These are phyloP conservation scores for Trichoderma sp. DNA, from an alignment of 2,329 filamentous ascomycete species.

Conservation along the genomic window DNA sequence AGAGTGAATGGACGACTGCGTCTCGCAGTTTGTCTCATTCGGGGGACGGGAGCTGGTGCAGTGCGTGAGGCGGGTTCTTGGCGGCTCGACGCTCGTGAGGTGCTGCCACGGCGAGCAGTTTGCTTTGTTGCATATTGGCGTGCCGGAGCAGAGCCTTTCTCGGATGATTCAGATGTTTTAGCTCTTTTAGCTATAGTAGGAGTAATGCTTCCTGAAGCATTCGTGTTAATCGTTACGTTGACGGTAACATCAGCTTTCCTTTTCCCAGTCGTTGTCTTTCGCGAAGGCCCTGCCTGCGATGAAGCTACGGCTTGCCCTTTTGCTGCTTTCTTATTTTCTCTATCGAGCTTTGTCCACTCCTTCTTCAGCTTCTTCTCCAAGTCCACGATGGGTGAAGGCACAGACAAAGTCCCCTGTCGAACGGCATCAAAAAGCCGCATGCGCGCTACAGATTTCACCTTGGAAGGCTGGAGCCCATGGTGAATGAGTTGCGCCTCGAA, in stretches of 20 bases:
- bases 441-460: slow-evolving; percentile 61
- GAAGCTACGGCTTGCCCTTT: background rate
- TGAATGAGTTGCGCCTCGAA: slow-evolving; percentile 66
- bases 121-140: background rate
- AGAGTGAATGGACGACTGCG: slow-evolving; percentile 35
- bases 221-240: background rate
- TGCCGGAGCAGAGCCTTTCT: background rate
- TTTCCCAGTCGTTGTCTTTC: background rate
- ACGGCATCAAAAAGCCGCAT: slow-evolving; percentile 62
- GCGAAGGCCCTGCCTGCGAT: background rate
- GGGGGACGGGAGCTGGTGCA: slow-evolving; percentile 12
- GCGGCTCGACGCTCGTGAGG: slow-evolving; percentile 28
- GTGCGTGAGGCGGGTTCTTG: background rate
- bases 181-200: background rate
- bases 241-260: background rate
- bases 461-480: slow-evolving; percentile 61
- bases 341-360: slow-evolving; percentile 57
- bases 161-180: background rate
- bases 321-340: slow-evolving; percentile 50
- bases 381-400: slow-evolving; percentile 53
- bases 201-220: background rate
- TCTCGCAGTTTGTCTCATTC: slow-evolving; percentile 36
- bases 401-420: slow-evolving; percentile 50
- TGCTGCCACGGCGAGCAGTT: slow-evolving; percentile 28
- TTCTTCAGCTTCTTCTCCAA: slow-evolving; percentile 61